These are phyloP conservation scores for Chalciporus sp. DNA, from an alignment of 1,284 basidiomycete genomes.

Conservation along the genomic window DNA sequence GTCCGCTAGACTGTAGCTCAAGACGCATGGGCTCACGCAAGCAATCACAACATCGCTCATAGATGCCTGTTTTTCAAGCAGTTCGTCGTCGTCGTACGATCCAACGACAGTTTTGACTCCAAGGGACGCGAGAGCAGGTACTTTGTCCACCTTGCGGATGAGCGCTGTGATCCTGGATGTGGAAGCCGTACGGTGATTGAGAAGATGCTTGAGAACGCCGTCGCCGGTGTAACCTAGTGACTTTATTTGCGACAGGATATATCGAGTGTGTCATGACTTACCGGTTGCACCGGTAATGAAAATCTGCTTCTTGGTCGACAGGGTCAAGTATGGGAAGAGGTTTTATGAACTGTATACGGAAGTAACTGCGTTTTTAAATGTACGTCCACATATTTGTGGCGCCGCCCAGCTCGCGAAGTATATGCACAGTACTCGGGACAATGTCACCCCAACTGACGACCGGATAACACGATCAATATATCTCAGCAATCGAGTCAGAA, in stretches of 20 bases:
- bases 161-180: conserved; percentile 42
- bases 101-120: conserved; percentile 30
- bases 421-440: no score
- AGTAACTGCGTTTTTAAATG: no score
- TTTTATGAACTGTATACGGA: no score
- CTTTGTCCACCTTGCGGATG: conserved; percentile 41
- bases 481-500: no score
- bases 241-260: no score
- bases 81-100: conserved; percentile 22
- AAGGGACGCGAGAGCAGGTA: conserved; percentile 26
- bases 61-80: conserved; percentile 29
- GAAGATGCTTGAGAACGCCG: conserved; percentile 41
- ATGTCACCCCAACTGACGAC: no score
- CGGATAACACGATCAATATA: no score
- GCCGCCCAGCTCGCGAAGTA: no score
- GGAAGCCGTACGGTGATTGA: conserved; percentile 35
- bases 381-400: no score
- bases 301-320: conserved; percentile 26
- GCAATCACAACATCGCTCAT: conserved; percentile 39
- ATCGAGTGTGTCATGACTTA: conserved; percentile 1
- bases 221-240: conserved; percentile 49
- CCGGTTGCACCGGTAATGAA: conserved; percentile 33
- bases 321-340: no score
- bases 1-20: no score
- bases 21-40: conserved; percentile 42